Evolutionary conservation across 768 basidiomycete genomes (phyloP).

Genomic region (Agrocybe chaxingu): DNA sequence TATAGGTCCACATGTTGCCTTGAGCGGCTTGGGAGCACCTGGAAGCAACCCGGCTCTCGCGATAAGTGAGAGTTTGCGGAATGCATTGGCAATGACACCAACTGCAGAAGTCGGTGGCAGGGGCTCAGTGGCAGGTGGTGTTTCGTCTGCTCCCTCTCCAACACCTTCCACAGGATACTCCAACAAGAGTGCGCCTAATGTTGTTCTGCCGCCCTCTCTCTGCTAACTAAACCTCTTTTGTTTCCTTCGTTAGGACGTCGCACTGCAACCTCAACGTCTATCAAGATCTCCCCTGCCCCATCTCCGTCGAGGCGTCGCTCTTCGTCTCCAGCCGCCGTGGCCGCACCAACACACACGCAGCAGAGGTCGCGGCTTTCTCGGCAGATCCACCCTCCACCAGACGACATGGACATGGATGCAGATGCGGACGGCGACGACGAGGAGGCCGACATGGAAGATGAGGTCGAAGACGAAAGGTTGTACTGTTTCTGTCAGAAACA

Average conservation of each 20-base stretch:
- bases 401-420: slow-evolving; percentile 33
- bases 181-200: slow-evolving; percentile 36
- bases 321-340: slow-evolving; percentile 37
- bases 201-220: not conserved
- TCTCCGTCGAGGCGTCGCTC: slow-evolving; percentile 39
- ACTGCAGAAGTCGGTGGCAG: slow-evolving; percentile 22
- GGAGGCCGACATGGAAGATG: slow-evolving; percentile 35
- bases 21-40: slow-evolving; percentile 19
- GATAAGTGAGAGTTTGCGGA: slow-evolving; percentile 41
- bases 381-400: slow-evolving; percentile 36
- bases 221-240: not conserved
- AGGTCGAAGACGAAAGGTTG: slow-evolving; percentile 43
- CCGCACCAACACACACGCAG: slow-evolving; percentile 29
- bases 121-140: slow-evolving; percentile 16
- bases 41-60: slow-evolving; percentile 34
- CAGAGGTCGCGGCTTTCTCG: slow-evolving; percentile 46
- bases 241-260: slow-evolving; percentile 33
- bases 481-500: slow-evolving; percentile 54
- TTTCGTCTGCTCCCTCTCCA: slow-evolving; percentile 14
- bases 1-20: slow-evolving; percentile 11
- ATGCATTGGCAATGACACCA: slow-evolving; percentile 34
- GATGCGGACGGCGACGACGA: slow-evolving; percentile 42
- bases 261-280: slow-evolving; percentile 33
- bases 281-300: slow-evolving; percentile 36
- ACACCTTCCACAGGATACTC: slow-evolving; percentile 25